phyloP scores from a whole-genome alignment of 179 eudicot genomes.

The Spergularia azorica region DNA sequence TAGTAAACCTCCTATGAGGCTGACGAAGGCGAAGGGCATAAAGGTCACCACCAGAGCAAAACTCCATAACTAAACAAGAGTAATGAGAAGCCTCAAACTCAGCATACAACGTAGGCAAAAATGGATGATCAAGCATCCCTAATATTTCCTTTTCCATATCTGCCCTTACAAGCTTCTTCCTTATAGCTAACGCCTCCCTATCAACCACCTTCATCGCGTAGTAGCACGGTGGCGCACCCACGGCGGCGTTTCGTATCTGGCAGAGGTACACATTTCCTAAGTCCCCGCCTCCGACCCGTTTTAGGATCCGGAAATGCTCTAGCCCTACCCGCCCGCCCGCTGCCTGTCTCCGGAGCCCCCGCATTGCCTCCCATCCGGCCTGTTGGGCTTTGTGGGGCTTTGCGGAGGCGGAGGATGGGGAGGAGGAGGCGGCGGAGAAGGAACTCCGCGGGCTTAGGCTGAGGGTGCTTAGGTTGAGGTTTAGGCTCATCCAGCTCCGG shows the following conservation, averaged over 20 bases:
- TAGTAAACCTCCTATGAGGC: constrained; percentile 47
- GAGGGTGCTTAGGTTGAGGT: constrained; percentile 34
- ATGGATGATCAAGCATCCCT: constrained; percentile 78
- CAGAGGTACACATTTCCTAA: constrained; percentile 72
- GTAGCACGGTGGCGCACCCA: constrained; percentile 43
- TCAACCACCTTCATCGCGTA: constrained; percentile 93
- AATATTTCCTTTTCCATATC: constrained; percentile 77
- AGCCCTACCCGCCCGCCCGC: constrained; percentile 52
- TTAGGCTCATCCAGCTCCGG: constrained; percentile 65
- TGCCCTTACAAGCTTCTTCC: constrained; percentile 69
- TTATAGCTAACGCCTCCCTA: constrained; percentile 65
- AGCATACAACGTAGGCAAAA: constrained; percentile 76
- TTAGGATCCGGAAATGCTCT: constrained; percentile 64
- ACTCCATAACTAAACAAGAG: constrained; percentile 82
- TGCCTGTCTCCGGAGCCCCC: constrained; percentile 38
- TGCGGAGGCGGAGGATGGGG: constrained; percentile 19
- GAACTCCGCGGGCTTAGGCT: constrained; percentile 47
- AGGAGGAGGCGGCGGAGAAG: constrained; percentile 32
- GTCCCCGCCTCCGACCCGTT: constrained; percentile 72
- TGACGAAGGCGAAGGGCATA: constrained; percentile 62
- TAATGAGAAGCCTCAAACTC: constrained; percentile 76
- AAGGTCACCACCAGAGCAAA: constrained; percentile 80
- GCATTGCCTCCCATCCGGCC: constrained; percentile 74
- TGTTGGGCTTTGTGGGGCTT: constrained; percentile 89
- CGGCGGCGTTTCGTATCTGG: constrained; percentile 59